Percentiles rank a stretch among this genome's conserved stretches.
These are phyloP conservation scores for Globisporangium radiosum DNA, from an alignment of 352 stramenopile genomes.

Conservation along the genomic window DNA sequence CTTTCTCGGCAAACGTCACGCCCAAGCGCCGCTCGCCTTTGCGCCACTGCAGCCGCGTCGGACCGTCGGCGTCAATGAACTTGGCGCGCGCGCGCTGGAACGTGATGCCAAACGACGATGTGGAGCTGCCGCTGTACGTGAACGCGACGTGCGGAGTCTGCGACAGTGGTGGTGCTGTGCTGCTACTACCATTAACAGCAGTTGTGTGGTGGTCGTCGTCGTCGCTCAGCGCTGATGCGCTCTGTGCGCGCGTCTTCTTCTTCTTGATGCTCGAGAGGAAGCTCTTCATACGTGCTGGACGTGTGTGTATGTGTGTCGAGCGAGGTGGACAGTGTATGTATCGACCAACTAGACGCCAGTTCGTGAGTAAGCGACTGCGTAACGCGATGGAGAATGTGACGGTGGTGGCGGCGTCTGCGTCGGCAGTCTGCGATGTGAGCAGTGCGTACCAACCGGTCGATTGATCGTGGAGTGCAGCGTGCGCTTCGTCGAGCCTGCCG, in stretches of 20 bases:
- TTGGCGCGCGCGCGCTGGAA: conserved; percentile 33
- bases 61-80: conserved; percentile 20
- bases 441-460: too few species aligned
- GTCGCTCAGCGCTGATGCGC: background rate
- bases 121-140: conserved; percentile 23
- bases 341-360: too few species aligned
- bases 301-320: too few species aligned
- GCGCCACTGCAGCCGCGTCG: conserved; percentile 32
- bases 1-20: conserved; percentile 39
- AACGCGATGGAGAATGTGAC: too few species aligned
- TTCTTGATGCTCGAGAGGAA: conserved; percentile 18
- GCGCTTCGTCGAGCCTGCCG: too few species aligned
- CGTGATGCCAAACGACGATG: conserved; percentile 22
- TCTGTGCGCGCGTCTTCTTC: conserved; percentile 17
- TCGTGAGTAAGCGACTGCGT: too few species aligned
- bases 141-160: conserved; percentile 6
- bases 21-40: conserved; percentile 34
- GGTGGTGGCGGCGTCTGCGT: too few species aligned
- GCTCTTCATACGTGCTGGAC: conserved; percentile 4
- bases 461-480: too few species aligned
- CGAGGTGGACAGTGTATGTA: too few species aligned
- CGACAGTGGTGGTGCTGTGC: background rate
- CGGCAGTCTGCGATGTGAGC: too few species aligned
- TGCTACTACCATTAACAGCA: background rate
- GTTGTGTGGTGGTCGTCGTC: background rate